These are phyloP conservation scores for Aspergillus fijiensis DNA, from an alignment of 2,329 filamentous ascomycete species.

Conservation along the genomic window DNA sequence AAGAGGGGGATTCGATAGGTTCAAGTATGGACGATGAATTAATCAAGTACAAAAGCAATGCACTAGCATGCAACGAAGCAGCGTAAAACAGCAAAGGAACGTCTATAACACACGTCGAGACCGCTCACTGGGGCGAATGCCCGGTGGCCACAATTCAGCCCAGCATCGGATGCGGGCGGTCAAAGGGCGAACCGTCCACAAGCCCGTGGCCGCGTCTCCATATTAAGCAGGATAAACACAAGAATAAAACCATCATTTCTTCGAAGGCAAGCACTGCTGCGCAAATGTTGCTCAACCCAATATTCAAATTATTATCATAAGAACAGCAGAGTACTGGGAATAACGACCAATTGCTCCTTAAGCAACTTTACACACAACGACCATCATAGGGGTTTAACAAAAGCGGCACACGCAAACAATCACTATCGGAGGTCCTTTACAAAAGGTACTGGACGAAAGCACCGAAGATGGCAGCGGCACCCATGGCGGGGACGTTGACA, in stretches of 20 bases:
- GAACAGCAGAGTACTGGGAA: slow-evolving; percentile 35
- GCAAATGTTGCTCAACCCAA: slow-evolving; percentile 32
- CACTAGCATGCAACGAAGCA: slow-evolving; percentile 17
- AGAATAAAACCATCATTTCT: slow-evolving; percentile 24
- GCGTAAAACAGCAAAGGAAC: slow-evolving; percentile 21
- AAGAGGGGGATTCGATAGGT: neutral
- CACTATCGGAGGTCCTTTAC: slow-evolving; percentile 40
- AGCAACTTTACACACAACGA: slow-evolving; percentile 36
- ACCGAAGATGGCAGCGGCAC: slow-evolving; percentile 46
- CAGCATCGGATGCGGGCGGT: too few species aligned
- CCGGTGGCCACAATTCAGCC: slow-evolving; percentile 20
- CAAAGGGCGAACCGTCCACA: neutral
- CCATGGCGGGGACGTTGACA: slow-evolving; percentile 40
- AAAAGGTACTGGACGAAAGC: slow-evolving; percentile 47
- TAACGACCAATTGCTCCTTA: slow-evolving; percentile 36
- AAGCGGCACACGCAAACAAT: slow-evolving; percentile 30
- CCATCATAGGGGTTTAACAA: slow-evolving; percentile 29
- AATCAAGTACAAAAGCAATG: slow-evolving; percentile 3
- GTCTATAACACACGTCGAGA: slow-evolving; percentile 25
- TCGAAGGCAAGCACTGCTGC: slow-evolving; percentile 25
- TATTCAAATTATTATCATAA: slow-evolving; percentile 45
- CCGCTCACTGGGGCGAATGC: slow-evolving; percentile 11
- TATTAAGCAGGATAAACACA: slow-evolving; percentile 5
- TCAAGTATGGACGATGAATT: neutral
- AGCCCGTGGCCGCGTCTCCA: slow-evolving; percentile 6